These are phyloP conservation scores for Cyberlindnera bimundalis DNA, from an alignment of 805 yeast species.

Conservation along the genomic window DNA sequence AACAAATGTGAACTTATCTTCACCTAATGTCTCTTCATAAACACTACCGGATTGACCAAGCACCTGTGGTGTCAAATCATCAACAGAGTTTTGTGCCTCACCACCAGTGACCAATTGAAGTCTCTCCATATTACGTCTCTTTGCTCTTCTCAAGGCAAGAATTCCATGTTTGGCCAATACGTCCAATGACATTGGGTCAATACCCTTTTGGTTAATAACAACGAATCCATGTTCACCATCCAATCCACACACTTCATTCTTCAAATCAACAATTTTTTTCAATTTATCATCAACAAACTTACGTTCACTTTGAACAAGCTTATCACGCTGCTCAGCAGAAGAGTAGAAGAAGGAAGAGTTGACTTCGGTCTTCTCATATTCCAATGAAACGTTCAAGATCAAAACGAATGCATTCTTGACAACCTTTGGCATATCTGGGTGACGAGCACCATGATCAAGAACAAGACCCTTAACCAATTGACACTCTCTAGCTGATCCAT, in stretches of 20 bases:
- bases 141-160: constrained; percentile 94
- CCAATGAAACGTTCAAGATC: constrained; percentile 89
- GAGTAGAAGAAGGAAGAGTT: constrained; percentile 95
- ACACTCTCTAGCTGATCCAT: constrained; percentile 80
- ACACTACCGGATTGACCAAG: constrained; percentile 90
- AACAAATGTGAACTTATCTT: constrained; percentile 94
- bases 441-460: constrained; percentile 97
- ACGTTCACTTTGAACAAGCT: constrained; percentile 89
- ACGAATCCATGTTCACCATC: constrained; percentile 78
- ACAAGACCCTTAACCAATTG: constrained; percentile 84
- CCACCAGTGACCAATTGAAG: constrained; percentile 96
- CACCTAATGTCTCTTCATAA: constrained; percentile 91
- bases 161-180: constrained; percentile 90
- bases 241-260: constrained; percentile 84
- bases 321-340: constrained; percentile 93
- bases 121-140: constrained; percentile 98
- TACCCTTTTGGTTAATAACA: constrained; percentile 96
- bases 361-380: constrained; percentile 96
- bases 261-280: constrained; percentile 85
- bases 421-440: constrained; percentile 96
- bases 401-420: constrained; percentile 81
- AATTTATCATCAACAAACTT: constrained; percentile 92
- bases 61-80: constrained; percentile 74
- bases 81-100: constrained; percentile 96
- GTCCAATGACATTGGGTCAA: constrained; percentile 96